Evolutionary conservation across 352 stramenopile species (phyloP), one percentile per base, ranked within the genome.

Genomic region (Phytophthora meadii): DNA sequence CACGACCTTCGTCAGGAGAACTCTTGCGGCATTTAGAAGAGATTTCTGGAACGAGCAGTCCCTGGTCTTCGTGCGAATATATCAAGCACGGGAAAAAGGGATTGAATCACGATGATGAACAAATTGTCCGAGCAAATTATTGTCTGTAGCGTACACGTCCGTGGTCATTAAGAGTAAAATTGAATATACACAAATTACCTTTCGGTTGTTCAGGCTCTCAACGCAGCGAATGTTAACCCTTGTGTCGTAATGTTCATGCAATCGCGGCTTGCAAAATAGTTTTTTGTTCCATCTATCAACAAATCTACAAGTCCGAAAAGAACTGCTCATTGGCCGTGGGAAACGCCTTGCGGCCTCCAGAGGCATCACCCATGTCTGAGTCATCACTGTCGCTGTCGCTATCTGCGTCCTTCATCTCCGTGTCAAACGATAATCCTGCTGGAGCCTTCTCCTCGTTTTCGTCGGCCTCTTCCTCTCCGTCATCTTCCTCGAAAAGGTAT

Each of bases 401-500:
- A 56, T 97, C 87, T 40, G 83, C 82, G 46, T 94, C 88, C 76
- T 98, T 85, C 93, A 92, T 92, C 19, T 92, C 92, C 81, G 67
- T 72, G 37, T 89, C 81, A 34, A 87, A 70, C 1, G 64, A 57
- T 40, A 72, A 54, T 4, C 54, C 59, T 5, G 50, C 69, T 14
- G 61, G 61, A 15, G 66, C 56, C 25, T 86, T 83, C 9, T 86
- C 81, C 36, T 88, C 76, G 46, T 87, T 76, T 25, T 83, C 71
- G n/a, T 86, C 69, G 10, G 77, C 87, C 7, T 80, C 78, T 11
- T 93, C 87, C 24, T 95, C 85, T 30, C 72, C 84, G n/a, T 77
- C 85, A 32, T 94, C 88, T 34, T 97, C 92, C 17, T 98, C 88
- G 42, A 93, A 96, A 47, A 98, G 82, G 40, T 98, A 95, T 11